Evolutionary conservation across 2,329 filamentous ascomycete genomes (phyloP), one percentile per base, ranked within the genome.

Genomic region (Dothistroma septosporum): DNA sequence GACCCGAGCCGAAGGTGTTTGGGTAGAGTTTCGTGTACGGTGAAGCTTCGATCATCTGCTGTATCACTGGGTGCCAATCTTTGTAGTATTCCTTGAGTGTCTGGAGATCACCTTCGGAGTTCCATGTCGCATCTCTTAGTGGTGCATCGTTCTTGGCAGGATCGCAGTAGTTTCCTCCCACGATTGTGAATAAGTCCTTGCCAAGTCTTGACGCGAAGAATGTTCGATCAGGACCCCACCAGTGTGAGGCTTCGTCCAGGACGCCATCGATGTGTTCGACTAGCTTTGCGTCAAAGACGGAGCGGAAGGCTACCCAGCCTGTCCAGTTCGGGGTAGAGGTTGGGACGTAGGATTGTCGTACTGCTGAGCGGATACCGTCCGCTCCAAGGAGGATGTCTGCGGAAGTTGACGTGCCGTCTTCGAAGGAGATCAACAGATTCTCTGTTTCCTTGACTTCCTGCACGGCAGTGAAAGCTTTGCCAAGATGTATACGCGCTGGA

Each of bases 341-440:
- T 1, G 68, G 69, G 1, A 72, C 71, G 47, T 73, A 72, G 19
- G 48, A 64, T 8, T 61, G 60, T 49, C 63, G 63, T 55, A 74
- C 58, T 55, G 72, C 71, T n/a, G 74, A 76, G n/a, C 67, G 66
- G n/a, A 76, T 70, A 1, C 75, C 74, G 66, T 77, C 75, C 37
- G 74, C 71, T 22, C 73, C 75, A 2, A 77, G 37, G 0, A 76
- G 55, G 19, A 76, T 57, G 61, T 76, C 74, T 32, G 70, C 69
- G 4, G 49, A 66, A 11, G 61, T 63, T n/a, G 50, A 64, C 7
- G 69, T 67, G 6, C 70, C 72, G 60, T 76, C 73, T 22, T 66
- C 50, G 57, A 76, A 76, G 6, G 60, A 57, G 46, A 76, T 59
- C 2, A 59, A 57, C 7, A 75, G 64, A 12, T 66, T 61, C 16